Evolutionary conservation across 2,329 filamentous ascomycete genomes (phyloP).

Genomic region (Exophiala spinifera): DNA sequence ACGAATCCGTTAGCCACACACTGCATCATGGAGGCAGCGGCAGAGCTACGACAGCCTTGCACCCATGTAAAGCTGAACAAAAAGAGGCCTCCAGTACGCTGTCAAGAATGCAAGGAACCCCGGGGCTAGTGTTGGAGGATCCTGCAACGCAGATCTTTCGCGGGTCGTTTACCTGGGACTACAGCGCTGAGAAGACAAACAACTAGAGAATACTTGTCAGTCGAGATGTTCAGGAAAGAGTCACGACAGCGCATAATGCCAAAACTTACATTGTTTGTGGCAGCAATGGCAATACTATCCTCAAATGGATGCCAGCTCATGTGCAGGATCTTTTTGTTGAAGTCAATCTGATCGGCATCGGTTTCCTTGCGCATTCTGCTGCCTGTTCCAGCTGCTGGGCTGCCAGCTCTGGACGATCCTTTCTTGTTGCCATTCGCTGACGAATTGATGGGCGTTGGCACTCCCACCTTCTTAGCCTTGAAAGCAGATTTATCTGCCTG

Average conservation of each 20-base stretch:
- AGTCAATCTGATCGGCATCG: conserved; percentile 98
- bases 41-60: no score
- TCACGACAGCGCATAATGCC: not conserved
- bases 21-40: no score
- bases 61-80: no score
- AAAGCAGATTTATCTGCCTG: conserved; percentile 99
- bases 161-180: conserved; percentile 5
- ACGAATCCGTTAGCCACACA: no score
- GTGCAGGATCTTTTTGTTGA: conserved; percentile 99
- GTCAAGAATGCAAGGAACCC: not conserved
- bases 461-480: conserved; percentile 99
- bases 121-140: conserved; percentile 6
- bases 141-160: conserved; percentile 1
- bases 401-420: conserved; percentile 79
- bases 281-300: conserved; percentile 98
- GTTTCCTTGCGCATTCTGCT: conserved; percentile 98
- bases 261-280: conserved; percentile 92
- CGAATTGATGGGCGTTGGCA: conserved; percentile 93
- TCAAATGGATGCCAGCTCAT: conserved; percentile 99
- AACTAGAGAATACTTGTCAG: conserved; percentile 47
- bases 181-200: conserved; percentile 76
- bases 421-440: conserved; percentile 76
- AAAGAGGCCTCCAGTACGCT: no score
- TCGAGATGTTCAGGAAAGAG: no score
- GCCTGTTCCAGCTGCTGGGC: conserved; percentile 73